Evolutionary conservation across 2,329 filamentous ascomycete species (phyloP).

Genomic region (Cladosporium sphaerospermum): DNA sequence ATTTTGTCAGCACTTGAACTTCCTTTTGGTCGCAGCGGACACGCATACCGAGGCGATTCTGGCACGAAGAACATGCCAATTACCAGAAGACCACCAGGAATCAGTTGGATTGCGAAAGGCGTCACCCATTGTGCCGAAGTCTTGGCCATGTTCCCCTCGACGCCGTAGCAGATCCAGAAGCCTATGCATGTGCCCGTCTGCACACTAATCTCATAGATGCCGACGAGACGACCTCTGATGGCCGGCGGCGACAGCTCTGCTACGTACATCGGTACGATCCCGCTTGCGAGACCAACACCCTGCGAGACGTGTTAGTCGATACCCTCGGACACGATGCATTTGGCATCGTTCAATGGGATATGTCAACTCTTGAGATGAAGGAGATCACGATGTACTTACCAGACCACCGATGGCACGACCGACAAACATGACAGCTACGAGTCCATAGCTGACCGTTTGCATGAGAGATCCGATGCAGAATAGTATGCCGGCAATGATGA

Average conservation of each 20-base stretch:
- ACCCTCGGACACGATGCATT: constrained; percentile 14
- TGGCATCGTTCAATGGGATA: background rate
- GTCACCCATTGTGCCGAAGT: constrained; percentile 18
- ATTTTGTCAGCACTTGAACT: background rate
- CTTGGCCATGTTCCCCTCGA: constrained; percentile 17
- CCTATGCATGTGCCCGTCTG: constrained; percentile 26
- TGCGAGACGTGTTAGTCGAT: constrained; percentile 23
- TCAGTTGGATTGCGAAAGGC: constrained; percentile 25
- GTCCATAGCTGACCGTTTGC: constrained; percentile 41
- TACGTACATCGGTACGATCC: constrained; percentile 29
- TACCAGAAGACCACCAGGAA: constrained; percentile 25
- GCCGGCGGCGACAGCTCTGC: constrained; percentile 26
- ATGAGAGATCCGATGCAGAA: constrained; percentile 16
- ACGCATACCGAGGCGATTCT: constrained; percentile 22
- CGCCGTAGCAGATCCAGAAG: constrained; percentile 32
- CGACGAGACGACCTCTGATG: constrained; percentile 30
- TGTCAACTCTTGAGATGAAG: constrained; percentile 25
- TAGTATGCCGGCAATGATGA: constrained; percentile 13
- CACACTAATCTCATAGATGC: constrained; percentile 25
- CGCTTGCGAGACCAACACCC: constrained; percentile 26
- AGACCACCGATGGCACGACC: constrained; percentile 16
- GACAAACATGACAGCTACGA: constrained; percentile 39
- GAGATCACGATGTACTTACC: constrained; percentile 22
- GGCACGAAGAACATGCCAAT: constrained; percentile 23
- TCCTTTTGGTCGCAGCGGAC: background rate